phyloP scores from a whole-genome alignment of 164 flowering plant genomes.

The Houttuynia cordata region DNA sequence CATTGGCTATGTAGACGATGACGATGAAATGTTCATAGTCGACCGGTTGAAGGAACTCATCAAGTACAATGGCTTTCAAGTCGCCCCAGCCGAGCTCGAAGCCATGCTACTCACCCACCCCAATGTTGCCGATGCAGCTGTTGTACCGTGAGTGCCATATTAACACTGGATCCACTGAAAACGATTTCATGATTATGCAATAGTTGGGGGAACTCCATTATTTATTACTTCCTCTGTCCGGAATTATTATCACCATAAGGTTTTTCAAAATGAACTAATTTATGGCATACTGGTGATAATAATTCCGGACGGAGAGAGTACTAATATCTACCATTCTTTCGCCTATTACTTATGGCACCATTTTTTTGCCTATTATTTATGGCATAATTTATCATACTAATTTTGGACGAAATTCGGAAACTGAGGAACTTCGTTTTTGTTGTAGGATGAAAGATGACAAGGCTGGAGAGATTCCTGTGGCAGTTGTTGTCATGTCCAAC shows the following conservation, averaged over 20 bases:
- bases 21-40: slow-evolving; percentile 85
- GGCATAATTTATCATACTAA: too few species aligned
- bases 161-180: too few species aligned
- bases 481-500: slow-evolving; percentile 70
- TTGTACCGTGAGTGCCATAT: slow-evolving; percentile 65
- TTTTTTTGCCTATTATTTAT: neutral
- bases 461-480: slow-evolving; percentile 86
- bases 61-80: slow-evolving; percentile 91
- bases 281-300: too few species aligned
- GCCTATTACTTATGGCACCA: neutral
- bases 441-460: slow-evolving; percentile 79
- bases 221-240: too few species aligned
- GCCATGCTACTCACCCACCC: slow-evolving; percentile 62
- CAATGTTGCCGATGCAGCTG: slow-evolving; percentile 74
- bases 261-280: too few species aligned
- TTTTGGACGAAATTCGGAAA: too few species aligned
- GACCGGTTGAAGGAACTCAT: slow-evolving; percentile 84
- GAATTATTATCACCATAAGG: too few species aligned
- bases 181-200: too few species aligned
- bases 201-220: too few species aligned
- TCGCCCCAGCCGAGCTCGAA: slow-evolving; percentile 96
- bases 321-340: neutral
- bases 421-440: neutral
- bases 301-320: too few species aligned
- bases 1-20: slow-evolving; percentile 73